These are phyloP conservation scores for Epichloe amarillans DNA, from an alignment of 2,329 filamentous ascomycete species.

Conservation along the genomic window DNA sequence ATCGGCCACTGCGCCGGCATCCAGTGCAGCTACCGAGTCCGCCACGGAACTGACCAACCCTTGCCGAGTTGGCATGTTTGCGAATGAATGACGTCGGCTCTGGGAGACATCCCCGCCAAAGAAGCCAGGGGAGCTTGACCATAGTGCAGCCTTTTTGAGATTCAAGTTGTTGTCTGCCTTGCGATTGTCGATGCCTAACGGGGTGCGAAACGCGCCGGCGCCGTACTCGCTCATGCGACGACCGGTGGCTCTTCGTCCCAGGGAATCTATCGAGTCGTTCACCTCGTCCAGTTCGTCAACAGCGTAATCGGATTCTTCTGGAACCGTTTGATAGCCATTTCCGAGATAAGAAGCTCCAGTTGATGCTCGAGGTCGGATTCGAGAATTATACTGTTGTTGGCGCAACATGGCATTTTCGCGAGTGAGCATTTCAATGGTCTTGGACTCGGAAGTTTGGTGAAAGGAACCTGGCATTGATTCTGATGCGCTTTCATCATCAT, in stretches of 20 bases:
- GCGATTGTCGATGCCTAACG: slow-evolving; percentile 43
- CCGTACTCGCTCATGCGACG: slow-evolving; percentile 47
- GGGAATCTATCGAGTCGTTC: slow-evolving; percentile 34
- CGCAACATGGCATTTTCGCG: slow-evolving; percentile 51
- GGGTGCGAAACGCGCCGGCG: slow-evolving; percentile 30
- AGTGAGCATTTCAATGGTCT: slow-evolving; percentile 48
- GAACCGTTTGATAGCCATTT: slow-evolving; percentile 45
- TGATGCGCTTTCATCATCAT: slow-evolving; percentile 46
- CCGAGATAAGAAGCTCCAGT: slow-evolving; percentile 40
- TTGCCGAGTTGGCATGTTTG: slow-evolving; percentile 51
- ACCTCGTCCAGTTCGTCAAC: slow-evolving; percentile 57
- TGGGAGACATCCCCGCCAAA: slow-evolving; percentile 52
- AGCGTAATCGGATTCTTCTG: slow-evolving; percentile 57
- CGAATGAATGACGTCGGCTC: slow-evolving; percentile 70
- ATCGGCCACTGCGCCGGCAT: slow-evolving; percentile 29
- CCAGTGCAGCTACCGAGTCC: slow-evolving; percentile 35
- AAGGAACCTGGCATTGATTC: slow-evolving; percentile 34
- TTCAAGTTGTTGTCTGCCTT: slow-evolving; percentile 45
- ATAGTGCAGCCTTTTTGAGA: slow-evolving; percentile 52
- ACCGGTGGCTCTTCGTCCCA: slow-evolving; percentile 32
- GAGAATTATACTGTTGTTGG: slow-evolving; percentile 31
- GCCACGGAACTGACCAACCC: slow-evolving; percentile 48
- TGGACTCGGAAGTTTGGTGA: slow-evolving; percentile 43
- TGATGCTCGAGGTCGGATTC: slow-evolving; percentile 44
- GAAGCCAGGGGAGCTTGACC: slow-evolving; percentile 59